Evolutionary conservation across 306 rosid genomes (phyloP), one percentile per base, ranked within the genome.

Genomic region (Mimosa pudica): DNA sequence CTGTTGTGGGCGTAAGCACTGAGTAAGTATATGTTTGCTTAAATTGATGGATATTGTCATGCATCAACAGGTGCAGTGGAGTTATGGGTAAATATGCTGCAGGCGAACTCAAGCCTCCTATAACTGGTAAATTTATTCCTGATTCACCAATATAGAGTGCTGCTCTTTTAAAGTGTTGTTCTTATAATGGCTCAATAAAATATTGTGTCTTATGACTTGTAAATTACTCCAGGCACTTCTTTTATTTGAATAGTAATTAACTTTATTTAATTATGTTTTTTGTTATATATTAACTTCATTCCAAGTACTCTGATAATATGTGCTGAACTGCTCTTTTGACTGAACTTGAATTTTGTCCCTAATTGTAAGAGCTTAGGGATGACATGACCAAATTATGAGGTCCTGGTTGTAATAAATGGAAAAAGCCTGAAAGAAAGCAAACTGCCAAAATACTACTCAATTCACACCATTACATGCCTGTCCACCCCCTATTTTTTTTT

Each of bases 21-120:
- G 10, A 1, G 24, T 42, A 20, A 68, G 35, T n/a, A 8, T 18
- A 4, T 9, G 42, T 68, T 18, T 18, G 4, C 54, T 10, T 68
- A 46, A 45, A 70, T 70, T 33, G 49, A 24, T 52, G 60, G 36
- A 49, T 44, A 44, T 30, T 55, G 47, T 70, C 63, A 63, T 51
- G 74, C 18, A 11, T 70, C 49, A 70, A 83, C 88, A 90, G 94
- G 94, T 90, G 94, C 82, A 90, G 94, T 66, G 94, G 94, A 61
- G 92, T 90, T 71, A 90, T 90, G 94, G 94, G 94, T 60, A 90
- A 88, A 83, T 90, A 90, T 85, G 89, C 90, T 77, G 90, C 94
- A 13, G 94, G 92, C 74, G 94, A 90, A 84, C 92, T 90, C 54
- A 90, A 87, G 90, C 94, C 90, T 20, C 92, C 92, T 67, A 88